Evolutionary conservation across 163 green algal species (phyloP), one percentile per base, ranked within the genome.

Genomic region (Chloromonas sp.): DNA sequence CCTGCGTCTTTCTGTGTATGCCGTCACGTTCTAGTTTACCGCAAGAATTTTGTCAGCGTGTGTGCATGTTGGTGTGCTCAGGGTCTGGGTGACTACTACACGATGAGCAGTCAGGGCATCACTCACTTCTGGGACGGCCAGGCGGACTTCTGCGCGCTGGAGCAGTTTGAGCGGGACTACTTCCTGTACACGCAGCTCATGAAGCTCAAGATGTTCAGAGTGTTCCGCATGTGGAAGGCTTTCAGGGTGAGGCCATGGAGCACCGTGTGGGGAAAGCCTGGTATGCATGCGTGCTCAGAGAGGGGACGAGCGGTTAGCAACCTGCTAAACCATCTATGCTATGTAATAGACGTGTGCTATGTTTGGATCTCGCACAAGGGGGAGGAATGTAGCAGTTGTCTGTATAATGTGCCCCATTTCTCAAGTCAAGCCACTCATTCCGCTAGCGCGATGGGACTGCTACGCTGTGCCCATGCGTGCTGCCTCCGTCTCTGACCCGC

Each of bases 111-210:
- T 0, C 78, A 88, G 74, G 90, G 90, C 58, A 87, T 93, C 8
- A 92, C 90, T 0, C 84, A 86, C 13, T 90, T 88, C 59, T 79
- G 81, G 78, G 81, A 87, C 13, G 87, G 84, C 36, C 36, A 62
- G 13, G 77, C 83, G 1, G 90, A 93, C 14, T 93, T 92, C 62
- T 3, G 82, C 11, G 79, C 60, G 0, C 79, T 93, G 60, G 87
- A 89, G 0, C 66, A 82, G 13, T 93, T 89, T 70, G 86, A 92
- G 84, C 87, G 86, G 2, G 88, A 93, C 71, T 91, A 87, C 81
- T 81, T 86, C 82, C 82, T 91, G 79, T 90, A 91, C 81, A 76
- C 78, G 14, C 84, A 88, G 60, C 83, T 92, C 79, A 86, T 91
- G 83, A 71, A 71, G 66, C 81, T 93, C 70, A 71, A 71, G 0